A percentile compares a stretch with the other conserved stretches of the same genome.
Conservation (phyloP, 495 filamentous ascomycete genomes). For the Penicillium flavigenum region DNA sequence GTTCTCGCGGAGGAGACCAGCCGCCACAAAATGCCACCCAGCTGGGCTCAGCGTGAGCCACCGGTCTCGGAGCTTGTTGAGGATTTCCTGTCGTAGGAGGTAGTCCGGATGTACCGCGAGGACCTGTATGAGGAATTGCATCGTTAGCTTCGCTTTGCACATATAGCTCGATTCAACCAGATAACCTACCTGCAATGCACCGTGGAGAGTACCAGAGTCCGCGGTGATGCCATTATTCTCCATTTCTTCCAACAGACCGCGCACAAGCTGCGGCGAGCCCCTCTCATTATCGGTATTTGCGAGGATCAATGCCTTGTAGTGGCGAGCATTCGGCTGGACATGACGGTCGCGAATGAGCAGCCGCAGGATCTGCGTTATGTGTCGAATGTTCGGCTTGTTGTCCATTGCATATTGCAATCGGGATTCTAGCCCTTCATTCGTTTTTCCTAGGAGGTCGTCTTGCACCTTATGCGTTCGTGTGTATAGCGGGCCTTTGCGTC, state of each 20-base stretch:
- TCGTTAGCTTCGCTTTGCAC: neutral
- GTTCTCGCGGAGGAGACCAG: slow-evolving; percentile 74
- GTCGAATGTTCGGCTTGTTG: slow-evolving; percentile 24
- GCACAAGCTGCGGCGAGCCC: slow-evolving; percentile 64
- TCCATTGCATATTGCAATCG: slow-evolving; percentile 25
- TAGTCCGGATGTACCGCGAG: slow-evolving; percentile 87
- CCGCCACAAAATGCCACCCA: slow-evolving; percentile 65
- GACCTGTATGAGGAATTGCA: slow-evolving; percentile 45
- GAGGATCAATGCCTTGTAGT: slow-evolving; percentile 73
- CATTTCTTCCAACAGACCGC: slow-evolving; percentile 69
- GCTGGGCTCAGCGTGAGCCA: slow-evolving; percentile 66
- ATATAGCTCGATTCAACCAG: neutral
- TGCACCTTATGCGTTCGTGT: slow-evolving; percentile 24
- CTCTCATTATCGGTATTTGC: slow-evolving; percentile 61
- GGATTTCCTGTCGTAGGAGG: slow-evolving; percentile 64
- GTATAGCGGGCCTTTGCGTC: neutral
- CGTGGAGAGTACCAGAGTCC: slow-evolving; percentile 67
- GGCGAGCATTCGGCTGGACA: slow-evolving; percentile 60
- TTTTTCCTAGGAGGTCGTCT: slow-evolving; percentile 12
- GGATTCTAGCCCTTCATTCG: slow-evolving; percentile 29
- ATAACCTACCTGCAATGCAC: slow-evolving; percentile 61
- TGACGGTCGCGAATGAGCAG: slow-evolving; percentile 58
- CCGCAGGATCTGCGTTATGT: slow-evolving; percentile 32
- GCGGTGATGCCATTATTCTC: slow-evolving; percentile 54
- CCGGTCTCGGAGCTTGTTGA: slow-evolving; percentile 60